Evolutionary conservation across 768 basidiomycete species (phyloP).

Genomic region (Boletus rubropictus): DNA sequence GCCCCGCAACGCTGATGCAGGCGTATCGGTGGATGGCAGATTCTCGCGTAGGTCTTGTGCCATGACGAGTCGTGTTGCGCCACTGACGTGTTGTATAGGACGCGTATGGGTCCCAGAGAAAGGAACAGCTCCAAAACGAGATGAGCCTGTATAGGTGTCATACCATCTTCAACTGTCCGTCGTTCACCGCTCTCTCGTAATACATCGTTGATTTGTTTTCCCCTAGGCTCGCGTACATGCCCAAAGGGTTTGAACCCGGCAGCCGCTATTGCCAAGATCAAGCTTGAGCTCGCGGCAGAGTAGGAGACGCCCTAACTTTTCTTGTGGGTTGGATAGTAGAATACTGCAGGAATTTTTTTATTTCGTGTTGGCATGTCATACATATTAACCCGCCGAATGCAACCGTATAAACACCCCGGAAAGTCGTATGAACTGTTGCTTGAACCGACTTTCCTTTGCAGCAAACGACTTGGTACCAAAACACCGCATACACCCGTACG

Average conservation of each 20-base stretch:
- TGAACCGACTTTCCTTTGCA: too few relatives aligned
- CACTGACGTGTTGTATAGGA: constrained; percentile 45
- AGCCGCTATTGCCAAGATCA: constrained; percentile 88
- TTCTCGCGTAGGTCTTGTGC: constrained; percentile 59
- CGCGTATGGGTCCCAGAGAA: constrained; percentile 67
- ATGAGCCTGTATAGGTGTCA: constrained; percentile 97
- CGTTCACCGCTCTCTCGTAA: neutral
- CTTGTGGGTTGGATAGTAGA: neutral
- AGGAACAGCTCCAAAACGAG: constrained; percentile 91
- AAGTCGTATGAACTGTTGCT: too few relatives aligned
- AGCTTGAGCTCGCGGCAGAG: constrained; percentile 79
- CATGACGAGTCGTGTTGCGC: neutral
- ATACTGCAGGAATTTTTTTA: neutral
- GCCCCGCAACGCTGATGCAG: constrained; percentile 94
- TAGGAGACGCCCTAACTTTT: constrained; percentile 30
- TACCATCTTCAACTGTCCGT: constrained; percentile 93
- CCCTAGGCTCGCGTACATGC: constrained; percentile 81
- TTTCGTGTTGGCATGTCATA: neutral
- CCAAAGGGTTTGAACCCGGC: constrained; percentile 96
- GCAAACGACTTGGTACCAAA: too few relatives aligned
- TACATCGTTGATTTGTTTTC: neutral
- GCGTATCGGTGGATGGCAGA: constrained; percentile 99
- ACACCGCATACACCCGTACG: neutral
- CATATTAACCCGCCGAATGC: neutral
- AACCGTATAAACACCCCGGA: too few relatives aligned